phyloP scores from a whole-genome alignment of 805 yeast species.

The Lachancea waltii region DNA sequence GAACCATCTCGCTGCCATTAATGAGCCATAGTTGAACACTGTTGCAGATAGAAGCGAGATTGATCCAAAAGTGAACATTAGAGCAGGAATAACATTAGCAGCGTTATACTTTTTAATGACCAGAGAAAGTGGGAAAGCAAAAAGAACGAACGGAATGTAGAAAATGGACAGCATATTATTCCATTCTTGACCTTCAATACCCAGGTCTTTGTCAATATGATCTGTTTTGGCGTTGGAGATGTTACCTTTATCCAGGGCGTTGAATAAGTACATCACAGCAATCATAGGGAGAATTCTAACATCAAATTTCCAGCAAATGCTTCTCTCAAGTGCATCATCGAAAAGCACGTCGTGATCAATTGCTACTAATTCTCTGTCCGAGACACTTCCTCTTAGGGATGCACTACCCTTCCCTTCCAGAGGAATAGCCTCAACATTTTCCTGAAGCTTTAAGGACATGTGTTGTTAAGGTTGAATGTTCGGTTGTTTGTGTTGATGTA shows the following conservation, averaged over 20 bases:
- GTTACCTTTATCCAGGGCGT: slow-evolving; percentile 45
- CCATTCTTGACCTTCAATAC: slow-evolving; percentile 39
- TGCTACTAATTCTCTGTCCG: slow-evolving; percentile 21
- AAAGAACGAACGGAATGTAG: slow-evolving; percentile 20
- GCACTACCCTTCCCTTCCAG: slow-evolving; percentile 6
- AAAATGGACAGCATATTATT: slow-evolving; percentile 39
- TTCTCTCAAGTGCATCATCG: slow-evolving; percentile 16
- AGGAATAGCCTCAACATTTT: slow-evolving; percentile 3
- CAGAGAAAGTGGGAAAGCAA: slow-evolving; percentile 40
- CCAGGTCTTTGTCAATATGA: slow-evolving; percentile 38
- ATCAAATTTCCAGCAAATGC: slow-evolving; percentile 39
- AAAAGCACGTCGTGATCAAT: slow-evolving; percentile 9
- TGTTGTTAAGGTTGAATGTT: background rate
- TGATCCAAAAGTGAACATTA: slow-evolving; percentile 42
- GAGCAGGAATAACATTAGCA: slow-evolving; percentile 39
- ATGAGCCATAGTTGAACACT: slow-evolving; percentile 36
- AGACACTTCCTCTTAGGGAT: slow-evolving; percentile 2
- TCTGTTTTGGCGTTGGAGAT: slow-evolving; percentile 46
- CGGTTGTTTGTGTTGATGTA: background rate
- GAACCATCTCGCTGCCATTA: slow-evolving; percentile 40
- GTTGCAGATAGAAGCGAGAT: slow-evolving; percentile 36
- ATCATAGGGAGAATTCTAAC: slow-evolving; percentile 39
- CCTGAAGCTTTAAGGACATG: background rate
- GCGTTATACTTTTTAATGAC: slow-evolving; percentile 29
- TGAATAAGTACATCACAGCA: slow-evolving; percentile 42